These are phyloP conservation scores for Citrus medica DNA, from an alignment of 345 rosid species.

Conservation along the genomic window DNA sequence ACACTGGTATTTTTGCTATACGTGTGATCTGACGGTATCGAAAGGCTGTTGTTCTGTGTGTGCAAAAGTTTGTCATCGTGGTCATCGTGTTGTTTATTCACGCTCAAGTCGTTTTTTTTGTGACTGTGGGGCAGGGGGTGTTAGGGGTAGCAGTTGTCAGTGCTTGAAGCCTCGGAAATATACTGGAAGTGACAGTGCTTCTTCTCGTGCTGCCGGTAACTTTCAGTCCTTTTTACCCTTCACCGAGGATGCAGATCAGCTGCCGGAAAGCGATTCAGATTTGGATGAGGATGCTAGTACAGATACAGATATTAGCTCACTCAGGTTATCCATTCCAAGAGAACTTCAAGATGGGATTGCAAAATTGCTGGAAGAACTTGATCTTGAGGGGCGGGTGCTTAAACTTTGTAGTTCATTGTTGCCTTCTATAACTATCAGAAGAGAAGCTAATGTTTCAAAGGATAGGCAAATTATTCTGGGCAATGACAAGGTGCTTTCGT, in stretches of 20 bases:
- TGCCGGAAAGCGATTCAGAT: constrained; percentile 89
- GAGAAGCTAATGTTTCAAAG: constrained; percentile 64
- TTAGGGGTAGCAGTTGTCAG: constrained; percentile 93
- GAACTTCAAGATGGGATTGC: constrained; percentile 67
- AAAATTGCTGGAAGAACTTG: constrained; percentile 70
- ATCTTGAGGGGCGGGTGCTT: constrained; percentile 69
- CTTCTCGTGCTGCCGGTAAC: constrained; percentile 50
- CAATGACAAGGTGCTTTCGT: constrained; percentile 73
- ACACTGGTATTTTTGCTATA: constrained; percentile 99
- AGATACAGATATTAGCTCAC: constrained; percentile 47
- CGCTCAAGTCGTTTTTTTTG: constrained; percentile 95
- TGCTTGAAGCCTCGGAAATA: constrained; percentile 96
- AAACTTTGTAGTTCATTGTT: constrained; percentile 70
- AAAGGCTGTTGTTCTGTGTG: constrained; percentile 99
- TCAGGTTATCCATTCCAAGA: constrained; percentile 61
- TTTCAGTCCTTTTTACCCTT: constrained; percentile 75
- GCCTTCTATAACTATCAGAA: constrained; percentile 72
- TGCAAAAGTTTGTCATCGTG: constrained; percentile 98
- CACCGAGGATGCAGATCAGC: constrained; percentile 77
- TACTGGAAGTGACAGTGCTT: constrained; percentile 55
- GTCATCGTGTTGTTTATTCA: constrained; percentile 98
- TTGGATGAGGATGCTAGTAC: constrained; percentile 65
- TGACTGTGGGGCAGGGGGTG: constrained; percentile 99
- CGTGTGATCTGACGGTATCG: constrained; percentile 95
- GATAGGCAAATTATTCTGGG: constrained; percentile 69